Conservation (phyloP, 306 rosid genomes). For the Prunus kanzakura region DNA sequence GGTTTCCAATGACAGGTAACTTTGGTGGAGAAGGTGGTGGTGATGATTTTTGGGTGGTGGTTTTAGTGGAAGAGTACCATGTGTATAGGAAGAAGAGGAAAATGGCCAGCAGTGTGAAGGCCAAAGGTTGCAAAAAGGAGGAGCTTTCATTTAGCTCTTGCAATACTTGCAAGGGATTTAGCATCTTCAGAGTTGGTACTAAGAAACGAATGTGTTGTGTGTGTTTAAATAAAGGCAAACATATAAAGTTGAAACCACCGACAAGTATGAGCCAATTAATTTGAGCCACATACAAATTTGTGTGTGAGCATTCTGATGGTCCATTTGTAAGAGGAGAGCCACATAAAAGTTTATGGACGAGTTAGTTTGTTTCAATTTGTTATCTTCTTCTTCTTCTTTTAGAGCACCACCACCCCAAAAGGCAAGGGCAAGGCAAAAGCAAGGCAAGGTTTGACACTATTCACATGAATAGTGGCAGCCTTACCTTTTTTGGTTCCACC, state of each 20-base stretch:
- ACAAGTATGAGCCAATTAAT: no score
- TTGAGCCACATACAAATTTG: no score
- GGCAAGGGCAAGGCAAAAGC: no score
- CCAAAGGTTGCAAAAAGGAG: neutral
- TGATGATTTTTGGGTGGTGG: neutral
- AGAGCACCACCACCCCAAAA: no score
- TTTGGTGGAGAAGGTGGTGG: slow-evolving; percentile 48
- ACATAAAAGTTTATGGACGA: neutral
- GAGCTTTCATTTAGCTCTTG: neutral
- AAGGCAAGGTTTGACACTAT: no score
- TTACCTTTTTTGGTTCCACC: no score
- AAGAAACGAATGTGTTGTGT: neutral
- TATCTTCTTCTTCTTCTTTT: no score
- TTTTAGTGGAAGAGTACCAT: slow-evolving; percentile 15
- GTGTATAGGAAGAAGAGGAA: neutral
- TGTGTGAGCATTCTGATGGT: no score
- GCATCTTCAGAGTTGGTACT: neutral
- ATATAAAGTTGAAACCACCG: no score
- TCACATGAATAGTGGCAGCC: no score
- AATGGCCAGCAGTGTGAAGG: slow-evolving; percentile 3
- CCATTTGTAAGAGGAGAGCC: neutral
- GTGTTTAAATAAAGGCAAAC: no score
- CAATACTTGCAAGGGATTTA: neutral
- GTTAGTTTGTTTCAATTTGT: neutral
- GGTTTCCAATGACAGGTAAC: slow-evolving; percentile 49